Base-by-base conservation (phyloP, 225 moss, liverwort and hornwort genomes). In the Marchantia polymorpha region DNA sequence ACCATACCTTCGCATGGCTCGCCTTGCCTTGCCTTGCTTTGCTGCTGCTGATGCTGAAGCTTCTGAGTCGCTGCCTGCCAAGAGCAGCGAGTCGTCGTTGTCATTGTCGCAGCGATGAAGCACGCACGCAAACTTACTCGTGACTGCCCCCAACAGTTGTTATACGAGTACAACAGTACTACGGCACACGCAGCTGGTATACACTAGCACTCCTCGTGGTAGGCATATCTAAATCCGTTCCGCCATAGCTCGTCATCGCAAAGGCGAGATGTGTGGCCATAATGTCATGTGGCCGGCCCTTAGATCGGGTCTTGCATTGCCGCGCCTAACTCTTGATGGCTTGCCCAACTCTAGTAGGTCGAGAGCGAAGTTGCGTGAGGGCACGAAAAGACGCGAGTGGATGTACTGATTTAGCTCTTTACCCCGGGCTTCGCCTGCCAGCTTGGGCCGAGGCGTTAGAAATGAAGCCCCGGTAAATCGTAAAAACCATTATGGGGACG, bases 161-260 rank as follows among this genome's bases (percentile, higher is more conserved):
- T 8, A 23, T 19, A 19, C 17, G 9, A 1, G 23, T 63, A 63
- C 63, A 63, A 63, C 63, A 63, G 63, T 63, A 19, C 63, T 63
- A 63, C 63, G 63, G 17, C 20, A 63, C 17, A 63, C 63, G 63
- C 63, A 63, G 63, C 63, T 63, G 63, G 63, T 63, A 63, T 20
- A 63, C 22, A 63, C 63, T 63, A 63, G 20, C 20, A 23, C 22
- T 63, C 63, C 63, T 63, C 63, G 63, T 63, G 20, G 63, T 63
- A 63, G 63, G 63, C 63, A 63, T 20, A 63, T 63, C 63, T 63
- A 9, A 63, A 8, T 20, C 22, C n/a, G 63, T 8, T 63, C 4
- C 9, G n/a, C 63, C 22, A 63, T 20, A 23, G 63, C 63, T 63
- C 63, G 7, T 19, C 8, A 55, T 55, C 55, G 5, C 39, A 56